A percentile compares a stretch with the other conserved stretches of the same genome.
Conservation (phyloP, 2,329 filamentous ascomycete genomes). For the Alternaria hordeiaustralica region DNA sequence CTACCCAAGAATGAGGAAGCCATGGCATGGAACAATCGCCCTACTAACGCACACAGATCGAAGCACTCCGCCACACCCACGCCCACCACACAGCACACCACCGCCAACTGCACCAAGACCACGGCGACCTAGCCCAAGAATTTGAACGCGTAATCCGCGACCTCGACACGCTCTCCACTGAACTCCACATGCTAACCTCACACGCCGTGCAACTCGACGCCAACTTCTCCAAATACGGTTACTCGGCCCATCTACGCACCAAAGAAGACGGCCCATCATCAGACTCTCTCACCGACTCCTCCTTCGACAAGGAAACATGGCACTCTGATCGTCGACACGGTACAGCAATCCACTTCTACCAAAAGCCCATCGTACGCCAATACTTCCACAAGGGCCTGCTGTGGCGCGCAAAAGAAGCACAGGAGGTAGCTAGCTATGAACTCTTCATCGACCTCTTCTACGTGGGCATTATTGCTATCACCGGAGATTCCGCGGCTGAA, state of each 20-base stretch:
- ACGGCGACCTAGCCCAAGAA: constrained; percentile 61
- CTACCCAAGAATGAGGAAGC: neutral
- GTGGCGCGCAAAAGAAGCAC: constrained; percentile 65
- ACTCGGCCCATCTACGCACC: constrained; percentile 62
- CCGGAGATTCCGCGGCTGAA: constrained; percentile 67
- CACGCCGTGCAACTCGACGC: constrained; percentile 64
- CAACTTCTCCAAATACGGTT: constrained; percentile 70
- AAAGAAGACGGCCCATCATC: constrained; percentile 25
- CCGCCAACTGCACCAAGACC: constrained; percentile 55
- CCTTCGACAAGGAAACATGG: constrained; percentile 48
- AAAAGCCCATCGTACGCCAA: constrained; percentile 66
- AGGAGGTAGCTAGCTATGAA: constrained; percentile 69
- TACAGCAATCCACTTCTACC: constrained; percentile 62
- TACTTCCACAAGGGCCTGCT: constrained; percentile 71
- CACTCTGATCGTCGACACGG: constrained; percentile 47
- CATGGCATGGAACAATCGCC: neutral
- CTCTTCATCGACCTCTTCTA: constrained; percentile 70
- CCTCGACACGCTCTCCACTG: constrained; percentile 59
- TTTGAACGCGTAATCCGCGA: constrained; percentile 63
- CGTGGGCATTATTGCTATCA: constrained; percentile 69
- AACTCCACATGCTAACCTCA: constrained; percentile 62
- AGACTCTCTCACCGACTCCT: constrained; percentile 16
- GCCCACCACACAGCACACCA: constrained; percentile 60
- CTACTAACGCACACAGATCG: constrained; percentile 30
- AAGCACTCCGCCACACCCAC: constrained; percentile 60